phyloP scores from a whole-genome alignment of 305 asterid species.

The Solanum hybrid region DNA sequence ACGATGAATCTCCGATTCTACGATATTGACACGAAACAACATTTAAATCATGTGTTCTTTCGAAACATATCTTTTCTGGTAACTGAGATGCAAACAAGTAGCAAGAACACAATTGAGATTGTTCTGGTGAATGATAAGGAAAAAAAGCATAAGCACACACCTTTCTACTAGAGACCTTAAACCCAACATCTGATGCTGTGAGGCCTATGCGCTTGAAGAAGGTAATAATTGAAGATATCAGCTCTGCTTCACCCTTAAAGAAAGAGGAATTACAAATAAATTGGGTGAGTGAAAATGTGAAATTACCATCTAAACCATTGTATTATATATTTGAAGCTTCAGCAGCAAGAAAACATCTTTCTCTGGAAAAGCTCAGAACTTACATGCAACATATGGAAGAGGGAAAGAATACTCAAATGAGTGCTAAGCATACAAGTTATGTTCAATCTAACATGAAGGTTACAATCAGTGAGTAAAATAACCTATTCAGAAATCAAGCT shows the following conservation, averaged over 20 bases:
- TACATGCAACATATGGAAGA: background rate
- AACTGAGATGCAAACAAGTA: background rate
- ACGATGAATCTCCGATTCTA: background rate
- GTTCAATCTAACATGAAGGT: background rate
- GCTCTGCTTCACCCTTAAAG: slow-evolving; percentile 92
- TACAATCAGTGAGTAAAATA: background rate
- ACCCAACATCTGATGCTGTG: slow-evolving; percentile 87
- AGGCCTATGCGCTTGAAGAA: slow-evolving; percentile 96
- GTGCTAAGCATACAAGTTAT: background rate
- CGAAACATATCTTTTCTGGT: background rate
- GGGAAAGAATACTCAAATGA: background rate
- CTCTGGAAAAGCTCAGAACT: background rate
- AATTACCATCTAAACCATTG: background rate
- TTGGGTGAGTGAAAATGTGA: background rate
- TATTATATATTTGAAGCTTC: slow-evolving; percentile 1
- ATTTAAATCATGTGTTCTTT: background rate
- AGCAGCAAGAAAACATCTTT: background rate
- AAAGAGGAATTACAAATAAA: background rate
- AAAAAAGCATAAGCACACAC: slow-evolving; percentile 15
- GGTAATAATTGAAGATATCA: slow-evolving; percentile 71
- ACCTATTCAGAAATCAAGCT: background rate
- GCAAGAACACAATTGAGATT: background rate
- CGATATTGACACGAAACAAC: background rate
- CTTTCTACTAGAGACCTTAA: slow-evolving; percentile 92
- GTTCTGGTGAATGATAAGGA: background rate